Evolutionary conservation across 345 rosid species (phyloP).

Genomic region (Hibiscus tridactylites): DNA sequence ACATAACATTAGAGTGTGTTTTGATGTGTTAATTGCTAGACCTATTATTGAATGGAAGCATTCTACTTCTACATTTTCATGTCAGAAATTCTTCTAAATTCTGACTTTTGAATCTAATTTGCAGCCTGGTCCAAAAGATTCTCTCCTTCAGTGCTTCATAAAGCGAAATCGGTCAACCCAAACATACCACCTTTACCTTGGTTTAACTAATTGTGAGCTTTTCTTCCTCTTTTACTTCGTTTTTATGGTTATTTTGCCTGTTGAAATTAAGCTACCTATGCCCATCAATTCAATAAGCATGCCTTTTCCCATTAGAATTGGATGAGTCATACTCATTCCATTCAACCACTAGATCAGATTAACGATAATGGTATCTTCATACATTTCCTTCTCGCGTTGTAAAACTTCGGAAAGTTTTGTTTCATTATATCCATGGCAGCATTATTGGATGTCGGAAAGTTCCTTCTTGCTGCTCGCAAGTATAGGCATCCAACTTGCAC

Average conservation of each 20-base stretch:
- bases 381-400: not conserved
- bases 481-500: constrained; percentile 60
- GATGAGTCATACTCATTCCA: not conserved
- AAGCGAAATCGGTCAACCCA: constrained; percentile 48
- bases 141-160: constrained; percentile 53
- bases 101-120: constrained; percentile 8
- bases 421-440: constrained; percentile 28
- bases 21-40: not conserved
- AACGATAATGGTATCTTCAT: not conserved
- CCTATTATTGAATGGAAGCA: not conserved
- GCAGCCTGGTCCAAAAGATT: constrained; percentile 74
- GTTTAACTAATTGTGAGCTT: constrained; percentile 51
- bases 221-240: constrained; percentile 11
- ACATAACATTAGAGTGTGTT: not conserved
- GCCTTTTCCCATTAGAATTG: not conserved
- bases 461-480: constrained; percentile 64
- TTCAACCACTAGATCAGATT: not conserved
- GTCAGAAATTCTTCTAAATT: not conserved
- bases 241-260: not conserved
- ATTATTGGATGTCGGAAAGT: constrained; percentile 55
- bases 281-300: no score
- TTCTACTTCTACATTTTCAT: constrained; percentile 6
- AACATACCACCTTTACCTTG: constrained; percentile 54
- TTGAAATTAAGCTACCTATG: not conserved
- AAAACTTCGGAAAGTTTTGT: not conserved